phyloP scores from a whole-genome alignment of 169 alveolate species.

The Plasmodium coatneyi region DNA sequence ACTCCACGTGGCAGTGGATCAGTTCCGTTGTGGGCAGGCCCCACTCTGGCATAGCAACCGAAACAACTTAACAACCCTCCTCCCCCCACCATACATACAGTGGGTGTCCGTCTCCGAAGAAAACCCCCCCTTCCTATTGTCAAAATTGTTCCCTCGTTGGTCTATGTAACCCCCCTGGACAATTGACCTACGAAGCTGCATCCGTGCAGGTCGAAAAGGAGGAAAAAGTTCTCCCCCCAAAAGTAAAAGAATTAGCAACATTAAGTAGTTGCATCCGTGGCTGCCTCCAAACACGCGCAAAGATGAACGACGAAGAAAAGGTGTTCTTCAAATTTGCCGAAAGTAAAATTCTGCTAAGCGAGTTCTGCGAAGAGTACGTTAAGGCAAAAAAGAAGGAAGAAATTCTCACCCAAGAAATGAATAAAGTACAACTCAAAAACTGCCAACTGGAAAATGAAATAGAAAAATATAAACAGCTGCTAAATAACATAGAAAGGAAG shows the following conservation, averaged over 20 bases:
- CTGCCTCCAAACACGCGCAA: not conserved
- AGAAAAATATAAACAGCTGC: conserved; percentile 27
- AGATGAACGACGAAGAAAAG: conserved; percentile 65
- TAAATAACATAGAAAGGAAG: conserved; percentile 33
- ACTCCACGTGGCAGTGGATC: not conserved
- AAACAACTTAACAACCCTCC: not conserved
- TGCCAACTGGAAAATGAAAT: conserved; percentile 57
- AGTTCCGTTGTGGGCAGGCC: not conserved
- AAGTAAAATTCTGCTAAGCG: conserved; percentile 46
- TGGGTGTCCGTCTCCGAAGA: not conserved
- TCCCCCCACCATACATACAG: not conserved
- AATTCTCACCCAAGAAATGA: conserved; percentile 15
- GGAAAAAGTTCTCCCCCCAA: not conserved
- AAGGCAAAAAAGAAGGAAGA: conserved; percentile 32
- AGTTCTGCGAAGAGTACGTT: conserved; percentile 43
- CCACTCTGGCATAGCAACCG: not conserved
- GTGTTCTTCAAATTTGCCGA: conserved; percentile 45
- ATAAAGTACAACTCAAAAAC: conserved; percentile 36
- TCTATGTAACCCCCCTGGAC: not conserved
- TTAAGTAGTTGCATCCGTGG: not conserved
- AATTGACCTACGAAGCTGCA: not conserved
- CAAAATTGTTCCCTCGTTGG: not conserved
- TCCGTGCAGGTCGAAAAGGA: not conserved
- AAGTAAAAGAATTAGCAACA: too few relatives aligned
- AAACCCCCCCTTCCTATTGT: not conserved